Conservation (phyloP, 2,329 filamentous ascomycete species). For the Nemania sp. region DNA sequence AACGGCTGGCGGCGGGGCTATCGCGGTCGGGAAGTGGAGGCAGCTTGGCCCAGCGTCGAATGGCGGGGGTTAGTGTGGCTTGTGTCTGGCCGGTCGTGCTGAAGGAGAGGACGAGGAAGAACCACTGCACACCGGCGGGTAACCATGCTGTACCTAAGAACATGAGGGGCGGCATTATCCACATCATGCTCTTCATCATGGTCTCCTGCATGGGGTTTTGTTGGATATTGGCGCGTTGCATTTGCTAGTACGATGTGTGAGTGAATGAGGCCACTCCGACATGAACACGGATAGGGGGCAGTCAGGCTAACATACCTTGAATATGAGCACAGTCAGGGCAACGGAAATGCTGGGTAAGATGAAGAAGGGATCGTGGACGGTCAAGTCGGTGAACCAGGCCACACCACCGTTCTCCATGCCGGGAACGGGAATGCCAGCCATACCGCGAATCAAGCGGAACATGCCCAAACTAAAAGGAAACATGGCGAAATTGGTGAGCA, state of each 20-base stretch:
- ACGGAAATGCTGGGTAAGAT: conserved; percentile 76
- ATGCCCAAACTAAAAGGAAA: conserved; percentile 82
- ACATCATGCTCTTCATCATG: conserved; percentile 58
- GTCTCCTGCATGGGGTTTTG: conserved; percentile 50
- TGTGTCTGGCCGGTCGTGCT: conserved; percentile 52
- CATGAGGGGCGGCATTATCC: conserved; percentile 58
- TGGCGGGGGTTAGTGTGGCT: conserved; percentile 54
- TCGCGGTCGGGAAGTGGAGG: conserved; percentile 50
- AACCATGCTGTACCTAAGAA: conserved; percentile 61
- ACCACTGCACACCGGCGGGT: conserved; percentile 62
- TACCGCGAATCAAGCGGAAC: conserved; percentile 80
- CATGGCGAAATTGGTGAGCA: conserved; percentile 67
- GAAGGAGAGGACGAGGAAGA: conserved; percentile 58
- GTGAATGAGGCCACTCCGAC: neutral
- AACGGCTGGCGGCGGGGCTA: neutral
- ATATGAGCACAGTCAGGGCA: conserved; percentile 65
- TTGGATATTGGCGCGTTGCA: conserved; percentile 42
- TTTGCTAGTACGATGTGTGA: conserved; percentile 40
- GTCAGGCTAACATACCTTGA: conserved; percentile 63
- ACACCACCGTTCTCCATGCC: conserved; percentile 77
- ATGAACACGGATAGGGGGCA: no score
- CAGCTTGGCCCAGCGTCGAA: conserved; percentile 57
- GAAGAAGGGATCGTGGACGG: conserved; percentile 80
- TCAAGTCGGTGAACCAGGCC: conserved; percentile 84
- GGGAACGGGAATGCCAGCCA: conserved; percentile 84